Base-by-base conservation (phyloP, 345 rosid genomes). In the Lepidium sativum region DNA sequence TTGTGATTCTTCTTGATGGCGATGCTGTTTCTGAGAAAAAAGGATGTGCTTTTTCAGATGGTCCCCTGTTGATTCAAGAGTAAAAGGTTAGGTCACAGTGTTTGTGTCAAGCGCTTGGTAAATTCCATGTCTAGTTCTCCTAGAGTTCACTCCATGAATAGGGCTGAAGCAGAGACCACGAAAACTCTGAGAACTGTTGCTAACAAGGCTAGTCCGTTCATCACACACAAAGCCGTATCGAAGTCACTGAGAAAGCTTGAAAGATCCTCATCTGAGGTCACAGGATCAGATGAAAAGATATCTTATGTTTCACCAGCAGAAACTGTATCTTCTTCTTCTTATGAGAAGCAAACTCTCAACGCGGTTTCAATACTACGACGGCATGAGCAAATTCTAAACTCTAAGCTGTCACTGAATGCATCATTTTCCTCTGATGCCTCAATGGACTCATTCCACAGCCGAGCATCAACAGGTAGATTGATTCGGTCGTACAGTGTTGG, bases 351-450 rank as follows among this genome's bases (percentile, higher is more conserved):
- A 66, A 77, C 82, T 52, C 48, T 56, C 18, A 83, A 58, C 44
- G 84, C 65, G 57, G 66, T 86, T 73, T 83, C 94, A 27, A 79
- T 79, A 67, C 86, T 90, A 61, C 82, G 81, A 43, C 83, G 91
- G 47, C 92, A 84, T 34, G 90, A 87, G 73, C 87, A 81, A 74
- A 62, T 80, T 45, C 53, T 87, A 69, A 89, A 67, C 49, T 87
- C 91, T 8, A 84, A 75, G 73, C 75, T 84, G 59, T 91, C 95
- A 13, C 51, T 83, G 45, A 87, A 86, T 79, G 96, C 91, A 54
- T 91, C 96, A 9, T 91, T 92, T 62, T 91, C 97, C 7, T 91
- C 96, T 31, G 97, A 91, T 80, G 96, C 97, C 45, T 91, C 97
- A 15, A 83, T 88, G 2, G 96, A 91, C 70, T 88, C 96, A 2